Conservation (phyloP, 305 asterid species). For the Fraxinus baroniana region DNA sequence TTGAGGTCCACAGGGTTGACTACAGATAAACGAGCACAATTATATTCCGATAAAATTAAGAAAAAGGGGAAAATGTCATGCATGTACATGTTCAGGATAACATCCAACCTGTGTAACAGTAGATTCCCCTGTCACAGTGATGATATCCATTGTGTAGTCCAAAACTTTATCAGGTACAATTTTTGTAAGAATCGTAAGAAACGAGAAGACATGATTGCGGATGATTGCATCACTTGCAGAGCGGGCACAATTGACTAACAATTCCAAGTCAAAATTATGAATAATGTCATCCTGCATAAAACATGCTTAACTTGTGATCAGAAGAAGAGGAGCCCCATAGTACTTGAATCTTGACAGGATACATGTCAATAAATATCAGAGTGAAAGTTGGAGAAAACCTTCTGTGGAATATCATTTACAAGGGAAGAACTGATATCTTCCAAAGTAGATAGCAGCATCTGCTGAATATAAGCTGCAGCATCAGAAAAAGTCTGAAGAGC, state of each 20-base stretch:
- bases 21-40: background rate
- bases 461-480: slow-evolving; percentile 56
- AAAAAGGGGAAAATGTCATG: slow-evolving; percentile 3
- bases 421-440: slow-evolving; percentile 69
- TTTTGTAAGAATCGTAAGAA: slow-evolving; percentile 69
- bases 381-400: slow-evolving; percentile 38
- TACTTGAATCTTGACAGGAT: background rate
- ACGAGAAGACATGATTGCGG: slow-evolving; percentile 73
- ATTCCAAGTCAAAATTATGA: slow-evolving; percentile 50
- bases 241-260: slow-evolving; percentile 70
- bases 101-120: slow-evolving; percentile 68
- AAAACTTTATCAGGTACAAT: slow-evolving; percentile 69
- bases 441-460: slow-evolving; percentile 60
- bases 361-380: slow-evolving; percentile 1
- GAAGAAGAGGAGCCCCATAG: slow-evolving; percentile 29
- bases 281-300: slow-evolving; percentile 46
- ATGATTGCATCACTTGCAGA: slow-evolving; percentile 54
- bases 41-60: background rate
- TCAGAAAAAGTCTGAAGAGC: slow-evolving; percentile 38
- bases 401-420: slow-evolving; percentile 32
- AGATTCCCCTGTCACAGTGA: slow-evolving; percentile 65
- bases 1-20: background rate
- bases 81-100: slow-evolving; percentile 12
- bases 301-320: slow-evolving; percentile 25
- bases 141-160: slow-evolving; percentile 68